phyloP scores from a whole-genome alignment of 2,329 filamentous ascomycete species.

The Nakataea oryzae region DNA sequence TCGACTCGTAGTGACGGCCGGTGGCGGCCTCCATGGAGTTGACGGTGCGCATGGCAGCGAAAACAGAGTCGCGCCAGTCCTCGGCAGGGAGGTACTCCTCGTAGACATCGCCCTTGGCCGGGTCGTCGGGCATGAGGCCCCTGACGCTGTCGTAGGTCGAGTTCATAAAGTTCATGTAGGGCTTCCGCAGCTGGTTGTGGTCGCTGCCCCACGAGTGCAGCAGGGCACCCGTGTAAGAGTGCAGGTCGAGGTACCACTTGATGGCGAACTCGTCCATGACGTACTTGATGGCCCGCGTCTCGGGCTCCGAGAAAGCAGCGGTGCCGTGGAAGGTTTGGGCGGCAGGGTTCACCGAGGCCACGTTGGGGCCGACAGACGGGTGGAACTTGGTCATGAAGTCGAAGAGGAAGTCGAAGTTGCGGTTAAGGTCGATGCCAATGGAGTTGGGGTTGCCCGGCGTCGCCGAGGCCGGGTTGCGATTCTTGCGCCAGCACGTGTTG shows the following conservation, averaged over 20 bases:
- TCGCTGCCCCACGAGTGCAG: conserved; percentile 50
- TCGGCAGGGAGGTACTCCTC: conserved; percentile 30
- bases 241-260: conserved; percentile 48
- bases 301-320: conserved; percentile 41
- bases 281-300: conserved; percentile 43
- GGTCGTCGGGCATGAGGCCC: conserved; percentile 4
- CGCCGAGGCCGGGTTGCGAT: conserved; percentile 34
- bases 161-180: conserved; percentile 41
- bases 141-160: conserved; percentile 28
- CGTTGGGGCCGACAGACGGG: conserved; percentile 21
- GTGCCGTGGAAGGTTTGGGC: conserved; percentile 37
- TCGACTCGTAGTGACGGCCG: conserved; percentile 23
- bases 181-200: conserved; percentile 32
- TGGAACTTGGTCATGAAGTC: conserved; percentile 35
- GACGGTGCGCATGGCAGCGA: conserved; percentile 1
- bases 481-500: conserved; percentile 44
- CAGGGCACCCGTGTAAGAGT: conserved; percentile 40
- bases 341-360: conserved; percentile 30
- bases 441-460: conserved; percentile 16
- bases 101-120: conserved; percentile 28
- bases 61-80: conserved; percentile 23
- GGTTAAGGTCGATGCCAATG: conserved; percentile 41
- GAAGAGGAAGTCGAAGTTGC: conserved; percentile 49
- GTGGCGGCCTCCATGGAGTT: conserved; percentile 17
- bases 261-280: conserved; percentile 37